Base-by-base conservation (phyloP, 768 basidiomycete species). In the Amanita thiersii region DNA sequence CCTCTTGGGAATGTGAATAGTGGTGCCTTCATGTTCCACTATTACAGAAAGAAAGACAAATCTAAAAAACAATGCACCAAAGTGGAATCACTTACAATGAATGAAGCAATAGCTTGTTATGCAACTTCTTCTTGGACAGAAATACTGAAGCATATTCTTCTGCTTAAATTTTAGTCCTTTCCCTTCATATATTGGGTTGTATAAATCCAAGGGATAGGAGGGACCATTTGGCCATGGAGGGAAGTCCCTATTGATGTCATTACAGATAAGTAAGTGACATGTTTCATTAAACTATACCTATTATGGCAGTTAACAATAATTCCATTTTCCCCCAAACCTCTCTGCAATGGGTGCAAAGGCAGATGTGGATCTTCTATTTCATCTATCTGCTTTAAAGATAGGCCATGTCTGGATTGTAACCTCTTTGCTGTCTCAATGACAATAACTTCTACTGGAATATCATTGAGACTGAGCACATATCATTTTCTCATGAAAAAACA, bases 381-480 rank as follows among this genome's bases (percentile, higher is more conserved):
- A 38, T 81, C 76, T 18, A 85, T 73, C 4, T 66, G 60, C 10
- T 57, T 49, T 17, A 66, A 54, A 0, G 65, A 52, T 4, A 85
- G 48, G 0, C 55, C 50, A 42, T 71, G 51, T 1, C 59, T 48
- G 3, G 37, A 37, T 32, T 65, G 56, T 5, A 86, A 56, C 8
- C 67, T 61, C 21, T 68, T 60, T 2, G 65, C 59, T 0, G 73
- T 60, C 52, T 81, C 74, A 2, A 70, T 49, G 2, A 70, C 55
- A 5, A 85, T 66, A 11, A 68, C 58, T 55, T 79, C 73, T 49
- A 65, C 72, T 75, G 40, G 14, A 38, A 17, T 37, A 35, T 33
- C 14, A 3, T 12, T 4, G 26, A 29, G 11, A 21, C 26, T 4
- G 17, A 24, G 34, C 29, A 9, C 18, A 9, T 28, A 31, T 10